These are phyloP conservation scores for Aspergillus jensenii DNA, from an alignment of 2,329 filamentous ascomycete species.

Conservation along the genomic window DNA sequence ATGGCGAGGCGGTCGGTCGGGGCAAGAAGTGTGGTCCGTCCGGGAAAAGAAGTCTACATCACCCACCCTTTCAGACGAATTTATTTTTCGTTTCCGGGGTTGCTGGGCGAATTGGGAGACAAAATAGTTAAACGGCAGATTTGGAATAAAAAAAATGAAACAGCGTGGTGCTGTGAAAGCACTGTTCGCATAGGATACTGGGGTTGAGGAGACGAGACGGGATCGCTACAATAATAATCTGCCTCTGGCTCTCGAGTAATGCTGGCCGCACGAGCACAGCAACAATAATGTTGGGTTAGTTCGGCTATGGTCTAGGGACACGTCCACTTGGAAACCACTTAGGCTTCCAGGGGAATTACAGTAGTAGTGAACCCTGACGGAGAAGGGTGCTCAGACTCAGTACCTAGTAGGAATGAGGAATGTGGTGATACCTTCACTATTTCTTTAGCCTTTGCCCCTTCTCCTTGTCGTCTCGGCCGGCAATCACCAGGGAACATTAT, in stretches of 20 bases:
- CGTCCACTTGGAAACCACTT: neutral
- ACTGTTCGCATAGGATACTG: neutral
- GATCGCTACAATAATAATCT: neutral
- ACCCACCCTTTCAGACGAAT: neutral
- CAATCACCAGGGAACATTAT: conserved; percentile 5
- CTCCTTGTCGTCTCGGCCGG: conserved; percentile 2
- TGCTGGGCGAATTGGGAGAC: neutral
- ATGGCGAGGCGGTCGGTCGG: conserved; percentile 28
- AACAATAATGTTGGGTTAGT: conserved; percentile 6
- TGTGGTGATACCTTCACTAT: neutral
- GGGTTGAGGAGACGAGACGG: neutral
- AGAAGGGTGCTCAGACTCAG: neutral
- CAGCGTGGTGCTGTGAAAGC: neutral
- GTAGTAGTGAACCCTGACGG: neutral
- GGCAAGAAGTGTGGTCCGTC: conserved; percentile 11
- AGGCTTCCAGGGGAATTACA: neutral
- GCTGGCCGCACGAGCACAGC: conserved; percentile 11
- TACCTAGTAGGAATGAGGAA: neutral
- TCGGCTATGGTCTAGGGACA: conserved; percentile 9
- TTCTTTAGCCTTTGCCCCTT: neutral
- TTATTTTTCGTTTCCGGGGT: neutral
- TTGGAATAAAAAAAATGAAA: neutral
- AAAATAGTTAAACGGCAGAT: neutral
- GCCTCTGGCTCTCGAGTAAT: neutral
- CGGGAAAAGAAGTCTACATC: conserved; percentile 4